Evolutionary conservation across 2,329 filamentous ascomycete genomes (phyloP), one percentile per base, ranked within the genome.

Genomic region (Neopestalotiopsis sp.): DNA sequence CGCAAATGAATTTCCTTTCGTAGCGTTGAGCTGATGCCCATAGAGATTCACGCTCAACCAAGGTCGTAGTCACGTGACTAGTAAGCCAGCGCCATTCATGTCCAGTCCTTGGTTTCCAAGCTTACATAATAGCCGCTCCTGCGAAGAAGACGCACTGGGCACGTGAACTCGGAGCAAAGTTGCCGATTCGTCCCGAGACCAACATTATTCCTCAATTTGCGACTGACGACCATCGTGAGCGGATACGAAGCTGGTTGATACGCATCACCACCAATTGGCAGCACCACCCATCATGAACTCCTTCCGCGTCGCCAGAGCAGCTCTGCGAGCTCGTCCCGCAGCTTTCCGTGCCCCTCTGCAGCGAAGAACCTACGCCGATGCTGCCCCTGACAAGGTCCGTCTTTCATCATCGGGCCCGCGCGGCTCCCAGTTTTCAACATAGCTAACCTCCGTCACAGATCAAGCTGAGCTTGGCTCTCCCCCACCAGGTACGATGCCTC

Each of bases 391-490:
- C 89, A 95, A 95, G 91, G 90, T 85, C 83, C 81, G 87, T 78
- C 67, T 71, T 70, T 71, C 73, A 38, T 38, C 56, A 53, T 61
- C 32, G 61, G 64, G 49, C 34, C 28, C 38, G 30, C 14, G 64
- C 38, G 69, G 42, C 70, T 49, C 56, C 34, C 45, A n/a, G 65
- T 68, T 71, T 71, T 72, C 66, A 74, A 73, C 71, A 73, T 69
- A 72, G 71, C 79, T 81, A 75, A 81, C 75, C 59, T 70, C 66
- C 71, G 38, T 57, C 70, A 72, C 76, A 91, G 90, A 97, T 99
- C 89, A 97, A 97, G 91, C 91, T 99, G 87, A 97, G 94, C 88
- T 89, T 99, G 87, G 91, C 93, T 82, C 93, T 99, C 78, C 96
- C 96, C 86, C 95, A 98, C 87, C 93, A 98, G 94, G 96, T 98